Base-by-base conservation (phyloP, 2,329 filamentous ascomycete genomes). In the Metarhizium album region DNA sequence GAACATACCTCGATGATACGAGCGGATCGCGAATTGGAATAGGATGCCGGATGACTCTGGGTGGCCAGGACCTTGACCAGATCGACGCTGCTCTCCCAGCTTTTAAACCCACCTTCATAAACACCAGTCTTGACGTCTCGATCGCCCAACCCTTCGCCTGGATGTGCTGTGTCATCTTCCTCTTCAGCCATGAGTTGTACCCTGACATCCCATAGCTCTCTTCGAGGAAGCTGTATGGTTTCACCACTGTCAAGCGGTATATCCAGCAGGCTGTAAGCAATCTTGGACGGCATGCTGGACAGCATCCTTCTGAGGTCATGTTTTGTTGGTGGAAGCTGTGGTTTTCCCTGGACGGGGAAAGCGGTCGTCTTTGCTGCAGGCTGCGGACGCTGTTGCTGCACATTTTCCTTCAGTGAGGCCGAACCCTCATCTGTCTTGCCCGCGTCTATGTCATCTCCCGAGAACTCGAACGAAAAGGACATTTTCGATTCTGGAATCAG, bases 41-140 rank as follows among this genome's bases (percentile, higher is more conserved):
- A 55, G 46, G 60, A 56, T 3, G 64, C 53, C 18, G 68, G 58
- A 46, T 70, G 65, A 13, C 69, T 64, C 24, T 72, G 71, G 2
- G 64, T 60, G 0, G 74, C 73, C 29, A 84, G 65, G n/a, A 85
- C 80, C 62, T 82, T 86, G 47, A 87, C 85, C 18, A 93, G 73
- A 63, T 93, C 87, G 48, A 90, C 74, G 53, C 84, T 88, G 68
- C 87, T 90, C 70, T 93, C 87, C 87, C 87, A 93, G 60, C 85
- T 90, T 71, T 93, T 93, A 71, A 91, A 90, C 23, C 87, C 87
- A 51, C 87, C 87, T 68, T 93, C 87, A 67, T 93, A 93, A 53
- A 91, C 79, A 48, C 87, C 87, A 50, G 86, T 86, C 65, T 82
- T 85, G 56, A 93, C 83, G 66, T 93, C 87, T 55, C 86, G 82